Conservation (phyloP, 2,329 filamentous ascomycete species). For the Plectosphaerella plurivora region DNA sequence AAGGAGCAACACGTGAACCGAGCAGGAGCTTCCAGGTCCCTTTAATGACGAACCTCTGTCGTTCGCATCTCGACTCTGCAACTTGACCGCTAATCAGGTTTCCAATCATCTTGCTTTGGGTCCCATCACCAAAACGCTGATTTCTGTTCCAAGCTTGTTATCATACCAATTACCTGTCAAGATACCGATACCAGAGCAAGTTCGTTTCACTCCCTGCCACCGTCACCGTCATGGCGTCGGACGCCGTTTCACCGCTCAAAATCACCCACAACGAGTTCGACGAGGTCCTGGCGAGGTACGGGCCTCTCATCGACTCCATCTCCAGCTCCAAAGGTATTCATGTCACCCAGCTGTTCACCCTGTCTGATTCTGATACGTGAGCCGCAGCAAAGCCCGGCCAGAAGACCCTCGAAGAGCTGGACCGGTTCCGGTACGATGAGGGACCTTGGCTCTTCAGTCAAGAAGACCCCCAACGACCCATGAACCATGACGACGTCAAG, state of each 20-base stretch:
- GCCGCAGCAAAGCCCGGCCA: constrained; percentile 41
- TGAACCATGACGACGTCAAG: constrained; percentile 55
- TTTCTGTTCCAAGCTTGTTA: too few species aligned
- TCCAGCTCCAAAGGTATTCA: constrained; percentile 41
- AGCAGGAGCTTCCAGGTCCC: too few species aligned
- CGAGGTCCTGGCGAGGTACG: constrained; percentile 30
- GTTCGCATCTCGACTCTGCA: too few species aligned
- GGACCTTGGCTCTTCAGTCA: constrained; percentile 43
- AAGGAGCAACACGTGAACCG: too few species aligned
- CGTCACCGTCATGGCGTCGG: not conserved
- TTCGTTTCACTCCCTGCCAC: too few species aligned
- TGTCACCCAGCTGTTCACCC: constrained; percentile 10
- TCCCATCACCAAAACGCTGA: too few species aligned
- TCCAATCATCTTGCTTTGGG: too few species aligned
- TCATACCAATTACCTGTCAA: too few species aligned
- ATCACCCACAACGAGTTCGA: constrained; percentile 26
- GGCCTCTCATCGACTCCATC: constrained; percentile 33
- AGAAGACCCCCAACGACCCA: constrained; percentile 24
- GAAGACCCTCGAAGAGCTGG: constrained; percentile 51
- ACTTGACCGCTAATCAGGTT: too few species aligned
- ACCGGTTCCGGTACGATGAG: constrained; percentile 53
- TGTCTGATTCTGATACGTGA: constrained; percentile 5
- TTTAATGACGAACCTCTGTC: too few species aligned
- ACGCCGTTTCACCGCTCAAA: constrained; percentile 3
- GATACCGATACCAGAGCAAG: too few species aligned